A percentile compares a stretch with the other conserved stretches of the same genome.
These are phyloP conservation scores for Hygrocybe punicea DNA, from an alignment of 768 basidiomycete genomes.

Conservation along the genomic window DNA sequence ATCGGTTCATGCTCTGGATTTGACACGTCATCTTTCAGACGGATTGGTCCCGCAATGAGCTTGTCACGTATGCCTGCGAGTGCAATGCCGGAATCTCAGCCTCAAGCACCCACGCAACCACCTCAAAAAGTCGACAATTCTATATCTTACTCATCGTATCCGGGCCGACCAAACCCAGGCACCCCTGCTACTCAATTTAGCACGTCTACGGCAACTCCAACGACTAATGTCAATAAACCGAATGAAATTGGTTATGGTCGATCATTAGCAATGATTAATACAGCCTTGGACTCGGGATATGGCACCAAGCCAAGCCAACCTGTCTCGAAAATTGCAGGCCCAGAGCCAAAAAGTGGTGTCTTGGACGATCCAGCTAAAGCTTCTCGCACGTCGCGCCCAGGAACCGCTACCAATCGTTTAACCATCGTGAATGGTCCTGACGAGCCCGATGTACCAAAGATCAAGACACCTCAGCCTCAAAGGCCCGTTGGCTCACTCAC, in stretches of 20 bases:
- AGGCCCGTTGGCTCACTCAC: constrained; percentile 16
- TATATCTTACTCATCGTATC: not conserved
- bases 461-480: constrained; percentile 6
- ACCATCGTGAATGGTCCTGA: constrained; percentile 42
- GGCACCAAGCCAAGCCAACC: not conserved
- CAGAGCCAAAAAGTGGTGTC: not conserved
- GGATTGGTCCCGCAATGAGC: constrained; percentile 47
- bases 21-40: constrained; percentile 28
- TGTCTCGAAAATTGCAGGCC: not conserved
- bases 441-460: constrained; percentile 13
- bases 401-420: constrained; percentile 31
- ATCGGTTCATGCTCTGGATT: not conserved
- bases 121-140: constrained; percentile 5
- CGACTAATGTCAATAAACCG: not conserved
- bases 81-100: constrained; percentile 7
- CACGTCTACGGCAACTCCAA: not conserved
- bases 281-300: constrained; percentile 1
- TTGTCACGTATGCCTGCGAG: constrained; percentile 40
- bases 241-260: constrained; percentile 18
- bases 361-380: not conserved
- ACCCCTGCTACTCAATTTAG: not conserved
- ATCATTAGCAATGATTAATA: not conserved
- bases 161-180: not conserved
- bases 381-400: constrained; percentile 24
- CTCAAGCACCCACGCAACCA: not conserved